Base-by-base conservation (phyloP, 2,329 filamentous ascomycete species). In the Blumeria graminis region DNA sequence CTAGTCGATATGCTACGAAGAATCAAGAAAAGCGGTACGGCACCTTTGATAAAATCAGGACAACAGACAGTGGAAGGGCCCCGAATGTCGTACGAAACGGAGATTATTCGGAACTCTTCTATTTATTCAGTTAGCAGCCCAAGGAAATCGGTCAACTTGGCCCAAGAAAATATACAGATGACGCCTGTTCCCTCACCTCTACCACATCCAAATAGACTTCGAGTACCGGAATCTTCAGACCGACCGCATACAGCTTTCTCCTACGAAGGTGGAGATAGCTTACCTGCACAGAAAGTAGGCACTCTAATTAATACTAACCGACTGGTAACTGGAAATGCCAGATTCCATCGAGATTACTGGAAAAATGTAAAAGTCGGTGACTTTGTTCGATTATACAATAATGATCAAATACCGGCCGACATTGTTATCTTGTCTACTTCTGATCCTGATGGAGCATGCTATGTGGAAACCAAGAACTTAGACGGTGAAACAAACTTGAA, bases 401-500 rank as follows among this genome's bases (percentile, higher is more conserved):
- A 94, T 62, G 92, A 98, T 65, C 88, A 94, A 63, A 80, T 98
- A 28, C 93, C 92, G 1, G 90, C 92, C 52, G 92, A 98, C 69
- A 74, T 98, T 51, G 82, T 96, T 52, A 84, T 98, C 46, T 71
- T 98, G 28, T 86, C 92, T 1, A 96, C 92, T 0, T 94, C 92
- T 1, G 92, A 96, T 63, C 77, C 84, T 0, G 92, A 98, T 63
- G 92, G 92, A 55, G 86, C 86, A 39, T 98, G 92, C 69, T 98
- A 95, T 64, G 84, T 98, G 22, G 92, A 98, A 70, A 98, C 92
- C 1, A 98, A 96, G 73, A 96, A 94, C 67, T 68, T 98, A 72
- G 92, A 98, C 65, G 92, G 92, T 55, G 92, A 98, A 71, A 98
- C 92, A 1, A 98, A 98, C 64, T 72, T 98, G 60, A 98, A 98